Evolutionary conservation across 1,284 basidiomycete species (phyloP).

Genomic region (Phellinidium pouzarii): DNA sequence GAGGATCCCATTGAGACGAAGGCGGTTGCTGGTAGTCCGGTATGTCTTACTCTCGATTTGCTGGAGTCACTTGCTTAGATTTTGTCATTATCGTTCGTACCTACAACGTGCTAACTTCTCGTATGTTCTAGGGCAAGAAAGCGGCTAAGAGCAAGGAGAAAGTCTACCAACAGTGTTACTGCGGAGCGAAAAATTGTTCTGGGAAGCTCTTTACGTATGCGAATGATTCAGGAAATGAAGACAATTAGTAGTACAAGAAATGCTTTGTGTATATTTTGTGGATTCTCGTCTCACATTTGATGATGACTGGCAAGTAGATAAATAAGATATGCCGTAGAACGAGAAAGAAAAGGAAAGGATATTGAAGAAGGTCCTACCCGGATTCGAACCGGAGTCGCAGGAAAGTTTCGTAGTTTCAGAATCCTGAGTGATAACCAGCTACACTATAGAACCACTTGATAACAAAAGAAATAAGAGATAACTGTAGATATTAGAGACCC

Average conservation of each 20-base stretch:
- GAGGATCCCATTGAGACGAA: slow-evolving; percentile 27
- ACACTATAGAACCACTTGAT: slow-evolving; percentile 40
- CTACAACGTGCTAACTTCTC: neutral
- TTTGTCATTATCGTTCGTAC: too few species aligned
- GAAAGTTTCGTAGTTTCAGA: slow-evolving; percentile 31
- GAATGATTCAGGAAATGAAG: too few species aligned
- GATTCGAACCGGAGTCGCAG: slow-evolving; percentile 19
- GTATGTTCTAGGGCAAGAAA: neutral
- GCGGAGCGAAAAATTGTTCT: slow-evolving; percentile 43
- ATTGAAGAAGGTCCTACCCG: slow-evolving; percentile 11
- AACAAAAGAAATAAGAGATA: too few species aligned
- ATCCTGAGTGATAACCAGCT: slow-evolving; percentile 55
- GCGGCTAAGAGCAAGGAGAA: slow-evolving; percentile 29
- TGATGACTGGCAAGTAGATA: too few species aligned
- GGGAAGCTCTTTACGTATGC: slow-evolving; percentile 24
- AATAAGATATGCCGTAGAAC: too few species aligned
- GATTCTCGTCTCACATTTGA: too few species aligned
- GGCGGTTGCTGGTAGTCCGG: neutral
- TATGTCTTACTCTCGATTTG: neutral
- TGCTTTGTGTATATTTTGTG: too few species aligned
- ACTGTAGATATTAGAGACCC: too few species aligned
- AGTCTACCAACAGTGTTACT: slow-evolving; percentile 46
- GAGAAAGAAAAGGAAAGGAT: neutral
- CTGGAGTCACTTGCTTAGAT: too few species aligned
- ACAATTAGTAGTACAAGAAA: too few species aligned